Base-by-base conservation (phyloP, 768 basidiomycete genomes). In the Lentinula guzmanii region DNA sequence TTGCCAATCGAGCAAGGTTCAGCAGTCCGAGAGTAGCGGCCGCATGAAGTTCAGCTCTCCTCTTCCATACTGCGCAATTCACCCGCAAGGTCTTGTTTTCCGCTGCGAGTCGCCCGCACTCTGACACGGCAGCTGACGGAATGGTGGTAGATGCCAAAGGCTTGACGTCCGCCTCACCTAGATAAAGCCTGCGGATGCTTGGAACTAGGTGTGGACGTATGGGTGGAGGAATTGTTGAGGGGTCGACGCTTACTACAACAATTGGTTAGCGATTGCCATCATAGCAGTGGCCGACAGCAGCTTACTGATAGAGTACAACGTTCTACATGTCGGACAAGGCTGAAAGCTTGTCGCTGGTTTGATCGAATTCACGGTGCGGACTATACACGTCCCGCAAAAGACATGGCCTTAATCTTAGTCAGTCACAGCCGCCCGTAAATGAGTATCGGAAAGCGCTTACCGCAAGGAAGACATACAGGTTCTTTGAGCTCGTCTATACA, bases 391-490 rank as follows among this genome's bases (percentile, higher is more conserved):
- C 58, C 79, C 76, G 70, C 87, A 89, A 68, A 86, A 87, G 43
- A 89, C 74, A 65, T 89, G 87, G 13, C 87, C 87, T 85, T 34
- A 33, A 37, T 48, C 58, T 52, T 33, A 61, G 9, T 28, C 15
- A 45, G 34, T 34, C 51, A 55, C 58, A 15, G 34, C 16, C 24
- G 34, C 37, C 45, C 28, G 41, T 5, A 60, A 24, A 39, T 13
- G 50, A 58, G 33, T 48, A 21, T 35, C 24, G 62, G 33, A 48
- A 34, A 21, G 68, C 83, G 68, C 83, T 58, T 66, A 89, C 87
- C 87, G 69, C 87, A 89, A 43, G 87, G 86, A 0, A 86, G 66
- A 10, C 80, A 80, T 3, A 85, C 83, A 1, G 87, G 87, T 34
- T 70, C 77, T 35, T 80, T 81, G 57, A 84, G 69, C 6, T 70